Percentiles rank a stretch among this genome's conserved stretches.
phyloP scores from a whole-genome alignment of 768 basidiomycete genomes.

The Boletus reticuloceps region DNA sequence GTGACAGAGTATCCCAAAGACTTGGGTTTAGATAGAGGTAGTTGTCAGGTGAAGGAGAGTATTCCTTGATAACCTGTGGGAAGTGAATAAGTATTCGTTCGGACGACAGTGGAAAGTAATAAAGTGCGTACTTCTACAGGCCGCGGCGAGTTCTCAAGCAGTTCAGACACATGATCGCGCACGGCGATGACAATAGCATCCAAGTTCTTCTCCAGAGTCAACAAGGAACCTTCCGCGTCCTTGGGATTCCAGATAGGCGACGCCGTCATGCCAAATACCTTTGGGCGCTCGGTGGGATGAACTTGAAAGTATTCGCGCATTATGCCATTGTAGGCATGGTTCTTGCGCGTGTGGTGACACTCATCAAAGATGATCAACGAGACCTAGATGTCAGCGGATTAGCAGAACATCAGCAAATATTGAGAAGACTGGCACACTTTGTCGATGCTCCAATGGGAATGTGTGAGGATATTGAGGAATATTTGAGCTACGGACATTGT shows the following conservation, averaged over 20 bases:
- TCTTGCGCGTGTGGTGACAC: slow-evolving; percentile 55
- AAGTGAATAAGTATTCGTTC: not conserved
- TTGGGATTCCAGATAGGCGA: slow-evolving; percentile 84
- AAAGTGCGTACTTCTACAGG: slow-evolving; percentile 56
- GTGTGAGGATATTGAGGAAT: slow-evolving; percentile 74
- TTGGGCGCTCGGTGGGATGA: slow-evolving; percentile 51
- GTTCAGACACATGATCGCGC: slow-evolving; percentile 63
- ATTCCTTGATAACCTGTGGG: slow-evolving; percentile 56
- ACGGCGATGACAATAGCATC: slow-evolving; percentile 77
- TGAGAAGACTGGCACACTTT: slow-evolving; percentile 37
- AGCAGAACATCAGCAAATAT: not conserved
- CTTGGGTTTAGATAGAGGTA: slow-evolving; percentile 58
- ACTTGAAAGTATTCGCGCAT: slow-evolving; percentile 56
- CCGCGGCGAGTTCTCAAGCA: slow-evolving; percentile 57
- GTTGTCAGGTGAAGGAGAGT: slow-evolving; percentile 46
- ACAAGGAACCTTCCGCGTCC: slow-evolving; percentile 61
- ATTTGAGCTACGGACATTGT: slow-evolving; percentile 60
- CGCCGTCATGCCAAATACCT: slow-evolving; percentile 92
- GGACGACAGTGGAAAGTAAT: not conserved
- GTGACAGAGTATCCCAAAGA: slow-evolving; percentile 51
- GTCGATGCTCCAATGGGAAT: slow-evolving; percentile 76
- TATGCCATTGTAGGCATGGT: slow-evolving; percentile 56
- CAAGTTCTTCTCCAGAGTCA: slow-evolving; percentile 64
- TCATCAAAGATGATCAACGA: slow-evolving; percentile 58
- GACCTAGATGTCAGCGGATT: slow-evolving; percentile 35